These are phyloP conservation scores for Didymella pinodella DNA, from an alignment of 2,329 filamentous ascomycete genomes.

Conservation along the genomic window DNA sequence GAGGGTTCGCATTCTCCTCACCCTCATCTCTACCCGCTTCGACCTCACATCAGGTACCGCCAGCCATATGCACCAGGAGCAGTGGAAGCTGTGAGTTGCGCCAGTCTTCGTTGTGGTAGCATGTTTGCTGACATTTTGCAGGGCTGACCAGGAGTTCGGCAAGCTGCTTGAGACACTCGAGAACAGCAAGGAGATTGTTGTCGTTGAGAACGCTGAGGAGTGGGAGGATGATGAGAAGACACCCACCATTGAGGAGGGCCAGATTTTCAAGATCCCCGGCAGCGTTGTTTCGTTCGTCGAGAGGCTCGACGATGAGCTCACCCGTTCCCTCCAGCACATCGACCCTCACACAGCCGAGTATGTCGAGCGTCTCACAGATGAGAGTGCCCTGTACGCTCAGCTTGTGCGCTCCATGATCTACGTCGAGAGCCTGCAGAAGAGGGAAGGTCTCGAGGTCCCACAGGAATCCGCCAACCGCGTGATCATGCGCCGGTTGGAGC, in stretches of 20 bases:
- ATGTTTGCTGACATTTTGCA: constrained; percentile 28
- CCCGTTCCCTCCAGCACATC: constrained; percentile 94
- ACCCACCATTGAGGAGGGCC: constrained; percentile 73
- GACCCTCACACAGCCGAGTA: constrained; percentile 99
- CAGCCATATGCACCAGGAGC: constrained; percentile 89
- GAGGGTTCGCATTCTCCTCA: constrained; percentile 88
- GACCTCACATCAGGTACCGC: constrained; percentile 82
- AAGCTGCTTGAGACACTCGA: constrained; percentile 81
- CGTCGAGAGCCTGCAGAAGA: constrained; percentile 80
- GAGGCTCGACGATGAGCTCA: constrained; percentile 95
- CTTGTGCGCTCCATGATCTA: constrained; percentile 90
- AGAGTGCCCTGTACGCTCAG: constrained; percentile 88
- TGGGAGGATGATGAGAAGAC: constrained; percentile 99
- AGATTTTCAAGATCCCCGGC: constrained; percentile 90
- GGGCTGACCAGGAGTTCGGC: constrained; percentile 83
- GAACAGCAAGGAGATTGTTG: constrained; percentile 78
- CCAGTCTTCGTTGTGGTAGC: background rate
- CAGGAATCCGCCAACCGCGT: constrained; percentile 93
- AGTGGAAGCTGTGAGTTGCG: constrained; percentile 79
- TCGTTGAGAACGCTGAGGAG: constrained; percentile 92
- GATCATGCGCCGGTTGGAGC: constrained; percentile 91
- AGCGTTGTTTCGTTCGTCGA: constrained; percentile 95
- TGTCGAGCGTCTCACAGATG: constrained; percentile 91
- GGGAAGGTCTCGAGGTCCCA: constrained; percentile 72
- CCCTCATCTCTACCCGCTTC: constrained; percentile 91